These are phyloP conservation scores for Lactarius hatsudake DNA, from an alignment of 768 basidiomycete genomes.

Conservation along the genomic window DNA sequence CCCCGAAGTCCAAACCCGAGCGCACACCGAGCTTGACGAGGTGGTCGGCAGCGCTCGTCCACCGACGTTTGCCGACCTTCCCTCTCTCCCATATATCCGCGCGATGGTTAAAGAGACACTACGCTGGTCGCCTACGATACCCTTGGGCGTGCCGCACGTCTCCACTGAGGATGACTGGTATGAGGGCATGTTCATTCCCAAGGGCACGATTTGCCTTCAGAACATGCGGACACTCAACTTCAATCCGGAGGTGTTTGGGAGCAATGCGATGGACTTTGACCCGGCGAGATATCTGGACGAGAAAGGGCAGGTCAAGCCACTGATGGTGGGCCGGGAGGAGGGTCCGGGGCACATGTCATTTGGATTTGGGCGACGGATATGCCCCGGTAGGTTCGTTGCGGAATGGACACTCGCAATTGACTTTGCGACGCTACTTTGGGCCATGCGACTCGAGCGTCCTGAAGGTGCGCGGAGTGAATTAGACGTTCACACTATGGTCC, in stretches of 20 bases:
- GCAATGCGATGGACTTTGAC: neutral
- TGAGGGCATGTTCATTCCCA: neutral
- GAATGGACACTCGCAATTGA: neutral
- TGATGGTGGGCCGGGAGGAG: neutral
- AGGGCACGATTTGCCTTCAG: neutral
- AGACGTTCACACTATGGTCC: neutral
- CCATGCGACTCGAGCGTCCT: neutral
- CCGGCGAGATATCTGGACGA: neutral
- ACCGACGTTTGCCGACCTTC: neutral
- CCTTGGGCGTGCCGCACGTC: neutral
- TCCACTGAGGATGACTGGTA: neutral
- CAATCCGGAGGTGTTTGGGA: neutral
- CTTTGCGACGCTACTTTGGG: neutral
- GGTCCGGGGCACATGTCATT: neutral
- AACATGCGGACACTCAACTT: neutral
- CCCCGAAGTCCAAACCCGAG: neutral
- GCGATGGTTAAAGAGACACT: neutral
- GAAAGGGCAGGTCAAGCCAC: neutral
- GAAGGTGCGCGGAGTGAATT: neutral
- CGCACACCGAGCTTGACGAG: neutral
- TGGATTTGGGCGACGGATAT: neutral
- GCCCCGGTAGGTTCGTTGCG: neutral
- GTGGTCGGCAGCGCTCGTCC: neutral
- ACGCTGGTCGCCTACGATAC: neutral
- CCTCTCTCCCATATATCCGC: neutral